phyloP scores from a whole-genome alignment of 2,329 filamentous ascomycete genomes.

The Exserohilum rostratum region DNA sequence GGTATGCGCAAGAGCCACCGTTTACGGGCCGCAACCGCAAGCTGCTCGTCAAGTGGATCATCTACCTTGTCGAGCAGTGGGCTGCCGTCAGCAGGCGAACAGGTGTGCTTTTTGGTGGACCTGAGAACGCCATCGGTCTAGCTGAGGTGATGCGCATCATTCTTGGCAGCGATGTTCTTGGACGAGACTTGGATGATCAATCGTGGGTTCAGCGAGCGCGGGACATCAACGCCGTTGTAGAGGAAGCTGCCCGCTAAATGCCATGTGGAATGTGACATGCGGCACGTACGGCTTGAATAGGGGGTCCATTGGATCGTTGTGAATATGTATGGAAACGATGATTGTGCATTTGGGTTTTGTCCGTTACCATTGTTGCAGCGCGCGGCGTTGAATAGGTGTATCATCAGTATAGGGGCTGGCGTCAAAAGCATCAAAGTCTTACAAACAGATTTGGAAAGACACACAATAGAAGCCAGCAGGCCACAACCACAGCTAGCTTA shows the following conservation, averaged over 20 bases:
- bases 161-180: constrained; percentile 51
- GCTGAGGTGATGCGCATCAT: constrained; percentile 49
- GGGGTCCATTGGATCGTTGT: neutral
- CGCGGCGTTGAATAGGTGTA: constrained; percentile 38
- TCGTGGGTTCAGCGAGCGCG: constrained; percentile 40
- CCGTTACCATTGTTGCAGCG: constrained; percentile 33
- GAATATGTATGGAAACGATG: constrained; percentile 12
- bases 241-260: constrained; percentile 38
- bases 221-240: constrained; percentile 33
- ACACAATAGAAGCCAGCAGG: constrained; percentile 7
- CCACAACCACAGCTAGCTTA: constrained; percentile 6
- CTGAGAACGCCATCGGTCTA: constrained; percentile 59
- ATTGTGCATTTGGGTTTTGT: constrained; percentile 18
- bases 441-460: constrained; percentile 19
- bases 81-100: constrained; percentile 61
- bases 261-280: neutral
- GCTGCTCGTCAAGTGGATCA: constrained; percentile 65
- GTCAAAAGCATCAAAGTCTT: constrained; percentile 27
- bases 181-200: constrained; percentile 43
- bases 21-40: constrained; percentile 64
- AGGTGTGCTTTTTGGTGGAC: constrained; percentile 64
- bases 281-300: neutral
- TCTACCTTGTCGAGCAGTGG: constrained; percentile 68
- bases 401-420: constrained; percentile 25
- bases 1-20: constrained; percentile 69